phyloP scores from a whole-genome alignment of 176 grass and related monocot species.

The Otatea glauca region DNA sequence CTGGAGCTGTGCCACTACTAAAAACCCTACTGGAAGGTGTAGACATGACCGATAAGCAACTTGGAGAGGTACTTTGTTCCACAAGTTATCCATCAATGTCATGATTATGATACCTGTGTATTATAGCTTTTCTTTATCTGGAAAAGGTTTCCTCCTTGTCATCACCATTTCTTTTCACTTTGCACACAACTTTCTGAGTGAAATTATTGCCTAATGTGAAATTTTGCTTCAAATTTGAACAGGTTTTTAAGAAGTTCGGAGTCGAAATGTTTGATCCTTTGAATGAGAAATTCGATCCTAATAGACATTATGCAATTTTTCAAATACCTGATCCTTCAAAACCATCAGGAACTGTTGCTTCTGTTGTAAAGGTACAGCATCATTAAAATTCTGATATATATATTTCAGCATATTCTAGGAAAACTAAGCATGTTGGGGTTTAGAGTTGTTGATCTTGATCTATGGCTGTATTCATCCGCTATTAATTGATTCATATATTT shows the following conservation, averaged over 20 bases:
- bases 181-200: constrained; percentile 10
- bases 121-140: background rate
- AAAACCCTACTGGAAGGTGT: constrained; percentile 75
- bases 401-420: constrained; percentile 13
- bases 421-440: background rate
- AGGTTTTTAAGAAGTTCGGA: constrained; percentile 79
- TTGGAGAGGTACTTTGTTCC: constrained; percentile 56
- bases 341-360: constrained; percentile 56
- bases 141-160: background rate
- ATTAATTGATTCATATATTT: constrained; percentile 1
- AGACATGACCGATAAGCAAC: constrained; percentile 85
- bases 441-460: constrained; percentile 22
- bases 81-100: background rate
- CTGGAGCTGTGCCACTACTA: constrained; percentile 63
- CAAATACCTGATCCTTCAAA: constrained; percentile 65
- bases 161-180: background rate
- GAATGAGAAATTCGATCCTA: constrained; percentile 69
- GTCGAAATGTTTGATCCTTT: constrained; percentile 65
- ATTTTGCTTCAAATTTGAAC: constrained; percentile 25
- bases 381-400: constrained; percentile 15
- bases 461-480: constrained; percentile 4
- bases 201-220: background rate
- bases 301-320: constrained; percentile 64
- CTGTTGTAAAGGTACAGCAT: constrained; percentile 60
- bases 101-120: background rate